These are phyloP conservation scores for Solanum appendiculatum DNA, from an alignment of 257 asterid genomes.

Conservation along the genomic window DNA sequence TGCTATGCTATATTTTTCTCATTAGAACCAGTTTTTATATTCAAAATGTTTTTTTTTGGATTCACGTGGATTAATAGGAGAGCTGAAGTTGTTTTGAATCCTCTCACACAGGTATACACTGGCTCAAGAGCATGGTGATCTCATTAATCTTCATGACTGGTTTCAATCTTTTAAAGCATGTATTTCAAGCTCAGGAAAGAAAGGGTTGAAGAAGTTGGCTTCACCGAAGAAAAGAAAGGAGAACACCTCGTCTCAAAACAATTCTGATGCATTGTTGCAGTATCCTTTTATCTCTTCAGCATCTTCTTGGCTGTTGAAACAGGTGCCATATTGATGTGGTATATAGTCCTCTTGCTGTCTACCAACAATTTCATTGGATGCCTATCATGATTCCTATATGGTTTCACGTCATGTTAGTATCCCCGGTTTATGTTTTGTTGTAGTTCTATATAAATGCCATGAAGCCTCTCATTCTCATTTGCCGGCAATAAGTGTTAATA, in stretches of 20 bases:
- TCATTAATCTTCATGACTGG: slow-evolving; percentile 92
- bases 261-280: slow-evolving; percentile 66
- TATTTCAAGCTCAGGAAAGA: slow-evolving; percentile 28
- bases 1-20: neutral
- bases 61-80: neutral
- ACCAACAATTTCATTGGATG: neutral
- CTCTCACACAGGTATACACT: slow-evolving; percentile 51
- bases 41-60: neutral
- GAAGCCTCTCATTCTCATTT: neutral
- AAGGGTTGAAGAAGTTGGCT: slow-evolving; percentile 35
- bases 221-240: slow-evolving; percentile 69
- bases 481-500: neutral
- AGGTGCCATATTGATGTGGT: neutral
- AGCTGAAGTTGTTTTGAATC: neutral
- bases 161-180: slow-evolving; percentile 68
- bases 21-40: neutral
- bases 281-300: slow-evolving; percentile 40
- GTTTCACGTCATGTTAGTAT: neutral
- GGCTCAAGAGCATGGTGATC: slow-evolving; percentile 94
- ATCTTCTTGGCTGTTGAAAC: neutral
- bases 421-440: neutral
- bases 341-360: neutral
- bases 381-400: neutral
- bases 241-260: slow-evolving; percentile 16
- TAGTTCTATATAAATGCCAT: neutral